phyloP scores from a whole-genome alignment of 768 basidiomycete species.

The Mycena vulgaris region DNA sequence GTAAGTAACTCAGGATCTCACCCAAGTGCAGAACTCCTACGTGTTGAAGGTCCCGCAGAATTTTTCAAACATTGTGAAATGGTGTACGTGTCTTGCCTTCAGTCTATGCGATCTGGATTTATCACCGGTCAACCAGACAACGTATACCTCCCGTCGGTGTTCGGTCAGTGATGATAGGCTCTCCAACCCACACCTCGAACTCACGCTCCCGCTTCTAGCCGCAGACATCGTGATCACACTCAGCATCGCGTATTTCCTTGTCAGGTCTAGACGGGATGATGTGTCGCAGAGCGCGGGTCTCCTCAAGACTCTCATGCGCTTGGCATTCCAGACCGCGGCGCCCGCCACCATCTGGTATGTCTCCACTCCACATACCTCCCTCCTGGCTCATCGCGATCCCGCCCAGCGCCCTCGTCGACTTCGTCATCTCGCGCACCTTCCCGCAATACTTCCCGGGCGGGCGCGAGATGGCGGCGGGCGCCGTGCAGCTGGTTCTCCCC shows the following conservation, averaged over 20 bases:
- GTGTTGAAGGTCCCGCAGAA: too few species aligned
- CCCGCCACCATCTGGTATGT: slow-evolving; percentile 51
- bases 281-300: slow-evolving; percentile 48
- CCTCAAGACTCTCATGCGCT: slow-evolving; percentile 46
- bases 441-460: not conserved
- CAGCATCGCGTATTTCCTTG: slow-evolving; percentile 45
- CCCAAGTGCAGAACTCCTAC: not conserved
- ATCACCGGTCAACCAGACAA: not conserved
- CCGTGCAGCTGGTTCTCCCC: slow-evolving; percentile 45
- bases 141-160: not conserved
- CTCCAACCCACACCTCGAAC: not conserved
- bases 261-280: slow-evolving; percentile 44
- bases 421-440: slow-evolving; percentile 49
- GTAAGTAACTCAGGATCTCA: not conserved
- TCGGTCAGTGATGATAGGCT: not conserved
- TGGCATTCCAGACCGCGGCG: slow-evolving; percentile 49
- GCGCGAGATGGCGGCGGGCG: slow-evolving; percentile 37
- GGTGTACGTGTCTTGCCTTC: not conserved
- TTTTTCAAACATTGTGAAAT: not conserved
- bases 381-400: not conserved
- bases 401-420: slow-evolving; percentile 48
- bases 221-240: slow-evolving; percentile 46
- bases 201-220: slow-evolving; percentile 28
- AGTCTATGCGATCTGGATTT: not conserved
- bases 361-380: not conserved